A percentile compares a stretch with the other conserved stretches of the same genome.
phyloP scores from a whole-genome alignment of 495 filamentous ascomycete species.

The Astrothelium macrocarpum region DNA sequence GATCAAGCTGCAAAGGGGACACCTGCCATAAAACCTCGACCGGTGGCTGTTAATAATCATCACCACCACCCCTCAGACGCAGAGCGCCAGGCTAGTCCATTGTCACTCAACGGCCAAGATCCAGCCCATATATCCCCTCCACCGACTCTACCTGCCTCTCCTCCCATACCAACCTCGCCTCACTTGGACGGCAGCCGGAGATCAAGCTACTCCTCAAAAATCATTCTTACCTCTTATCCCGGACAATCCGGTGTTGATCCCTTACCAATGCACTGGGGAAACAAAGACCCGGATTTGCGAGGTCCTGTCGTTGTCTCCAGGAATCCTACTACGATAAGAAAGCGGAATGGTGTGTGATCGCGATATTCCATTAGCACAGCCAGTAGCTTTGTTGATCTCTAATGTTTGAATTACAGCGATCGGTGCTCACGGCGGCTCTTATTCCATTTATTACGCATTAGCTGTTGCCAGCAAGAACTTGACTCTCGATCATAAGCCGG shows the following conservation, averaged over 20 bases:
- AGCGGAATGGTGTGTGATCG: conserved; percentile 63
- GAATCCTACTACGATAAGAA: conserved; percentile 61
- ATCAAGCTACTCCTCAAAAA: conserved; percentile 47
- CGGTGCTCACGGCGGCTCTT: conserved; percentile 92
- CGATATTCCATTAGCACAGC: background rate
- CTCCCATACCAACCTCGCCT: background rate
- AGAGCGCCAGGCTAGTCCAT: conserved; percentile 11
- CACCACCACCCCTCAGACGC: conserved; percentile 5
- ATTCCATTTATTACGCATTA: conserved; percentile 91
- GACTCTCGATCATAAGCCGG: conserved; percentile 72
- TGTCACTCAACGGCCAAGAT: conserved; percentile 13
- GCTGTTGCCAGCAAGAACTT: conserved; percentile 88
- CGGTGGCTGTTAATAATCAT: conserved; percentile 9
- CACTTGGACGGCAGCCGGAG: conserved; percentile 9
- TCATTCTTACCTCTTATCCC: conserved; percentile 83
- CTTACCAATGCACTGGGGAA: conserved; percentile 79
- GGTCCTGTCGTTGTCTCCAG: conserved; percentile 86
- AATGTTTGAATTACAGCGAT: conserved; percentile 34
- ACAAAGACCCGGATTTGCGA: conserved; percentile 58
- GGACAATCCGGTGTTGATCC: conserved; percentile 90
- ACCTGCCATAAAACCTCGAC: background rate
- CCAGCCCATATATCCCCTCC: conserved; percentile 9
- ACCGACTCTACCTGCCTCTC: conserved; percentile 6
- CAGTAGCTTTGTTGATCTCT: background rate
- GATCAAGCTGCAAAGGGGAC: conserved; percentile 31